Evolutionary conservation across 805 yeast genomes (phyloP), one percentile per base, ranked within the genome.

Genomic region (Priceomyces castillae): DNA sequence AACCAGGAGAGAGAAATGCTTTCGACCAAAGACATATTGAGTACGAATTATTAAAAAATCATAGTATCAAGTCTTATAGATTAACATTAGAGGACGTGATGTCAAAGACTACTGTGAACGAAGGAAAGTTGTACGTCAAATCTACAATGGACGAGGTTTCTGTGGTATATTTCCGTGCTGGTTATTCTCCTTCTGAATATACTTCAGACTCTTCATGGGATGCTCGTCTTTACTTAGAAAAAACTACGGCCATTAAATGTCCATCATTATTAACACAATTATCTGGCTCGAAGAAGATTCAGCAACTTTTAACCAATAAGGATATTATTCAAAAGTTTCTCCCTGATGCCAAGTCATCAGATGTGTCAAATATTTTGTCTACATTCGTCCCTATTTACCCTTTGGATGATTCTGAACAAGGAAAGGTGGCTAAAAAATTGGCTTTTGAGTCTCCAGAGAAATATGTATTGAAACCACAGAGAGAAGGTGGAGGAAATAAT

Each of bases 401-500:
- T 12, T 64, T 94, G 52, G 98, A 92, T 61, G 75, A 78, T 42
- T 71, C 88, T 0, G 69, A 65, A 31, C 71, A 74, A 26, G 97
- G 96, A 2, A 51, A 55, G 34, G 44, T 56, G 30, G 96, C 94
- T 4, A 80, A 77, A 45, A 66, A 75, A 46, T 62, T 87, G 36
- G 96, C 95, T 1, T 68, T 84, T 37, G 81, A 78, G 48, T 47
- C 63, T 2, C 92, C 97, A 0, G 80, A 78, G 42, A 73, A 76
- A 18, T 94, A 71, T 60, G 99, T 94, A 1, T 73, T 94, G 54
- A 94, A 94, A 59, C 99, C 99, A 3, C 99, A 94, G 65, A 79
- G 99, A 69, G 99, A 94, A 71, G 99, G 99, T 31, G 99, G 99
- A 37, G 99, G 99, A 15, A 90, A 94, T 63, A 94, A 94, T 61